Evolutionary conservation across 371 early-diverging fungal species (phyloP).

Genomic region (Capillidium heterosporum): DNA sequence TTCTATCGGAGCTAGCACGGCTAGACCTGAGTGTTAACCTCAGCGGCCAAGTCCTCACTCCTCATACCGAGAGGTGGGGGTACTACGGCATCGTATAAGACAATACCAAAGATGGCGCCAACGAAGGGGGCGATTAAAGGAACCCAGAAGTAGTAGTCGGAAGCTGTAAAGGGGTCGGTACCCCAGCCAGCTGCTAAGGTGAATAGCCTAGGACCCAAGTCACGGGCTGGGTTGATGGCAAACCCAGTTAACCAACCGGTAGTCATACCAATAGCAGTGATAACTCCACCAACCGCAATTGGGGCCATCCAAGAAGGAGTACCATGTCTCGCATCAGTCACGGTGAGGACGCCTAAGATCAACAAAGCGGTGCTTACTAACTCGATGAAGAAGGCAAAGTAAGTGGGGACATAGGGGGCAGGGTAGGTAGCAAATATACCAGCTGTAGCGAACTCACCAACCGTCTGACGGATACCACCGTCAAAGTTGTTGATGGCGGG

Average conservation of each 20-base stretch:
- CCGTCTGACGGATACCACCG: slow-evolving; percentile 27
- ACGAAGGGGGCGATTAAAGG: slow-evolving; percentile 57
- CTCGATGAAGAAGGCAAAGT: slow-evolving; percentile 45
- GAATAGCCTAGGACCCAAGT: slow-evolving; percentile 73
- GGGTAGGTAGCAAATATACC: slow-evolving; percentile 55
- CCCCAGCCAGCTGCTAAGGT: slow-evolving; percentile 63
- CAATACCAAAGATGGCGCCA: slow-evolving; percentile 50
- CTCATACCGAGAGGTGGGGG: neutral
- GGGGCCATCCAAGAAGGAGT: neutral
- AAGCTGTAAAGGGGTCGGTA: slow-evolving; percentile 35
- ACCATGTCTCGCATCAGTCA: slow-evolving; percentile 39
- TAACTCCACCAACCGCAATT: slow-evolving; percentile 25
- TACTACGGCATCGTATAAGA: slow-evolving; percentile 39
- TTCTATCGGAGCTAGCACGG: no score
- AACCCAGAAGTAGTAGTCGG: slow-evolving; percentile 51
- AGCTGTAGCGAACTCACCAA: slow-evolving; percentile 27
- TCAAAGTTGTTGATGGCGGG: slow-evolving; percentile 45
- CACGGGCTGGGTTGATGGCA: slow-evolving; percentile 75
- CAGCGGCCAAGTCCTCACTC: no score
- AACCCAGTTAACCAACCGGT: slow-evolving; percentile 59
- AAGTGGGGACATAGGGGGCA: slow-evolving; percentile 27
- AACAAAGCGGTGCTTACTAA: slow-evolving; percentile 55
- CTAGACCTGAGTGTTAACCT: no score
- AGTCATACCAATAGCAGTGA: slow-evolving; percentile 39
- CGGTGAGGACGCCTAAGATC: slow-evolving; percentile 39